These are phyloP conservation scores for Paraglomus occultum DNA, from an alignment of 192 early-diverging fungal species.

Conservation along the genomic window DNA sequence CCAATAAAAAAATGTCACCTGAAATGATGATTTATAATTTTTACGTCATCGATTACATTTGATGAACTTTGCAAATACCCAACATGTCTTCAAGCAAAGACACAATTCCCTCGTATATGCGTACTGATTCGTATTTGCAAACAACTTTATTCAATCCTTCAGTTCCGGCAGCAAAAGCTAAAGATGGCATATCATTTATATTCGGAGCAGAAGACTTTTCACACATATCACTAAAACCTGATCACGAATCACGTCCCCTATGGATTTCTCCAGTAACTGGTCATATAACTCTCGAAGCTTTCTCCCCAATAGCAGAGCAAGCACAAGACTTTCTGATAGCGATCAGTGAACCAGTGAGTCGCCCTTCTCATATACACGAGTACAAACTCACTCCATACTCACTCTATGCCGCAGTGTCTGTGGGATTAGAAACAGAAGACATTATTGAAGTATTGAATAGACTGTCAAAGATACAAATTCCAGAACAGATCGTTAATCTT, in stretches of 20 bases:
- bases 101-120: too few relatives aligned
- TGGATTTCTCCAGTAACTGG: conserved; percentile 83
- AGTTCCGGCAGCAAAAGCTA: too few relatives aligned
- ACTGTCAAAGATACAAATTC: conserved; percentile 72
- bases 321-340: conserved; percentile 95
- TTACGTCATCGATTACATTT: too few relatives aligned
- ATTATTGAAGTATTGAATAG: conserved; percentile 90
- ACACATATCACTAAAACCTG: conserved; percentile 76
- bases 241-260: conserved; percentile 86
- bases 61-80: too few relatives aligned
- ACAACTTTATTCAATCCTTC: too few relatives aligned
- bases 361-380: conserved; percentile 65
- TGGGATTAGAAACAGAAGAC: conserved; percentile 86
- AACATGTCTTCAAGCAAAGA: too few relatives aligned
- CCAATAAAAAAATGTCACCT: too few relatives aligned
- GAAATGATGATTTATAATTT: too few relatives aligned
- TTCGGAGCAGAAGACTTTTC: conserved; percentile 77
- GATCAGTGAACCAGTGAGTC: conserved; percentile 92
- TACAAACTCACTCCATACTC: conserved; percentile 95
- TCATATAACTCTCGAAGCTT: conserved; percentile 92
- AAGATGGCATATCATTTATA: too few relatives aligned
- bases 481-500: conserved; percentile 67
- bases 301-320: conserved; percentile 93
- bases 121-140: too few relatives aligned
- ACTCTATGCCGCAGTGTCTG: conserved; percentile 97